Conservation (phyloP, 495 filamentous ascomycete species). For the Cryomyces minteri region DNA sequence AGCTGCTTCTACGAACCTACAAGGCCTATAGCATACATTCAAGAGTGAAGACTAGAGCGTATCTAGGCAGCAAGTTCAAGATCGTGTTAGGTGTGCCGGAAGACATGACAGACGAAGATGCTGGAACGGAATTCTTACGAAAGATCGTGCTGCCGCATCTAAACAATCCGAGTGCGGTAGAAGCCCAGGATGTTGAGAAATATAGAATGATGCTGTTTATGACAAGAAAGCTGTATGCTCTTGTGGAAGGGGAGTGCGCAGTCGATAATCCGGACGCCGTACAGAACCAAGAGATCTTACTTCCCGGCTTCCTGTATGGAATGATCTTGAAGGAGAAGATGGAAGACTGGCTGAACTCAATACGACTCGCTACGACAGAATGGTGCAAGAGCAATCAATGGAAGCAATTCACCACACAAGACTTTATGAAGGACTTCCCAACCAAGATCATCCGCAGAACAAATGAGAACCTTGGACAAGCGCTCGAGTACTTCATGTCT, state of each 20-base stretch:
- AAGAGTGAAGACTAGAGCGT: constrained; percentile 56
- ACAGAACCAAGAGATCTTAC: constrained; percentile 80
- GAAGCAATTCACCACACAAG: constrained; percentile 44
- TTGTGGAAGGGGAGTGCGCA: constrained; percentile 81
- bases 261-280: constrained; percentile 92
- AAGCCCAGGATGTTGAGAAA: constrained; percentile 71
- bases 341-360: constrained; percentile 63
- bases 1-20: constrained; percentile 82
- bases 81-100: constrained; percentile 63
- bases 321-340: constrained; percentile 89
- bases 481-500: constrained; percentile 86
- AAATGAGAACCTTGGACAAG: constrained; percentile 74
- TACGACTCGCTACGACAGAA: constrained; percentile 42
- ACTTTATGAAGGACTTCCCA: constrained; percentile 63
- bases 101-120: constrained; percentile 69
- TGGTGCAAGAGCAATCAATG: constrained; percentile 48
- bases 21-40: constrained; percentile 72
- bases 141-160: constrained; percentile 83
- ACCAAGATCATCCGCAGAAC: constrained; percentile 55
- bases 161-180: constrained; percentile 61
- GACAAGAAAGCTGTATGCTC: constrained; percentile 82
- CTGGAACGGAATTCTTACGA: constrained; percentile 73
- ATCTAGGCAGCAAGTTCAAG: constrained; percentile 77
- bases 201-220: constrained; percentile 91
- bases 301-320: constrained; percentile 84